Percentiles rank a stretch among this genome's conserved stretches.
phyloP scores from a whole-genome alignment of 2,329 filamentous ascomycete genomes.

The Knoxdaviesia proteae region DNA sequence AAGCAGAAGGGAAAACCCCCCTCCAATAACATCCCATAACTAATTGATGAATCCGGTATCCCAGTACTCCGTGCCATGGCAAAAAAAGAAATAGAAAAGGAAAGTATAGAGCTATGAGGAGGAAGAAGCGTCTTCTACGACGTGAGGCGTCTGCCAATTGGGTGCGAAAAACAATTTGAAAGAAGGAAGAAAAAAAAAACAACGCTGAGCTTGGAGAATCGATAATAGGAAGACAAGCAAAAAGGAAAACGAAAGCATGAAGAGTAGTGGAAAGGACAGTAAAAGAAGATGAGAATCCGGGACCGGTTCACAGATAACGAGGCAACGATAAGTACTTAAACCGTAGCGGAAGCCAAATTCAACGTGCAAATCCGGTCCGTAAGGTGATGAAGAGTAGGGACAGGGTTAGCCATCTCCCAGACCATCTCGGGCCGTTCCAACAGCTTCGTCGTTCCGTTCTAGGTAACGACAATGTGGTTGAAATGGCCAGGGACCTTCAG shows the following conservation, averaged over 20 bases:
- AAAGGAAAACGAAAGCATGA: background rate
- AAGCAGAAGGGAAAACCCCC: too few relatives aligned
- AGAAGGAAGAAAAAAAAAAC: constrained; percentile 2
- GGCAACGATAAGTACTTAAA: background rate
- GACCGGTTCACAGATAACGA: background rate
- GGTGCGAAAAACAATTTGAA: constrained; percentile 7
- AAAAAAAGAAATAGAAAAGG: background rate
- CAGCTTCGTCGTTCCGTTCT: constrained; percentile 12
- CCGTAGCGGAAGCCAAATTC: background rate
- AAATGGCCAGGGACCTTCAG: constrained; percentile 60
- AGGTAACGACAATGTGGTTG: constrained; percentile 54
- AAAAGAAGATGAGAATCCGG: background rate
- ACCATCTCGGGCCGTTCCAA: too few relatives aligned
- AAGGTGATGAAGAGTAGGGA: background rate
- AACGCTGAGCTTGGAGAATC: constrained; percentile 1
- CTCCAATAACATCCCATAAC: too few relatives aligned
- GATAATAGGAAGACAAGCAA: background rate
- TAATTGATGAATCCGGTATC: too few relatives aligned
- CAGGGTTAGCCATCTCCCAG: background rate
- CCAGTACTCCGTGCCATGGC: too few relatives aligned
- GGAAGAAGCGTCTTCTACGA: background rate
- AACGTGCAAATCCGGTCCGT: background rate
- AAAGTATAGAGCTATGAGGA: background rate
- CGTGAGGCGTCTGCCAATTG: background rate
- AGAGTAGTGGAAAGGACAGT: background rate